These are phyloP conservation scores for Dalbergia oliveri DNA, from an alignment of 306 rosid genomes.

Conservation along the genomic window DNA sequence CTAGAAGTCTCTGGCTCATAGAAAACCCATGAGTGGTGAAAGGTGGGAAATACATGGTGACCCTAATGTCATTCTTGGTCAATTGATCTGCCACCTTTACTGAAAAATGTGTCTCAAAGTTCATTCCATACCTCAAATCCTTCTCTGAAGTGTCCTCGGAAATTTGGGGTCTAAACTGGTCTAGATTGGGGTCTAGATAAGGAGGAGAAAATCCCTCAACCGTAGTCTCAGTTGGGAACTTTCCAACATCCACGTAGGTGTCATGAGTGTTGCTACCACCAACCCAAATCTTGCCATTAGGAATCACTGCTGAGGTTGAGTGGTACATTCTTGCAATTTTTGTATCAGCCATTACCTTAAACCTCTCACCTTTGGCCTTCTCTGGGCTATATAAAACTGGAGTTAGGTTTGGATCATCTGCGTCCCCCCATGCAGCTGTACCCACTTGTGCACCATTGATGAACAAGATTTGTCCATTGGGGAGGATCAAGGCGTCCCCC, in stretches of 20 bases:
- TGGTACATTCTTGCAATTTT: constrained; percentile 86
- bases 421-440: constrained; percentile 81
- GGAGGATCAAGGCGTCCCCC: constrained; percentile 79
- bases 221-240: constrained; percentile 78
- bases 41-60: constrained; percentile 77
- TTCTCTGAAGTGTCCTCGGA: not conserved
- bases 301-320: constrained; percentile 74
- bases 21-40: constrained; percentile 92
- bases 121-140: constrained; percentile 32
- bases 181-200: constrained; percentile 55
- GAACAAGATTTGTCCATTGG: constrained; percentile 74
- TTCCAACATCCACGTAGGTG: constrained; percentile 55
- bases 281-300: constrained; percentile 70
- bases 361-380: constrained; percentile 45
- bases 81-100: not conserved
- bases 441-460: constrained; percentile 81
- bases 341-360: constrained; percentile 42
- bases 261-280: constrained; percentile 87
- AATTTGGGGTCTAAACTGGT: constrained; percentile 50
- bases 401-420: constrained; percentile 66
- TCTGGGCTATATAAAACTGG: constrained; percentile 68
- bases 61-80: constrained; percentile 47
- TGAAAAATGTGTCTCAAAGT: constrained; percentile 41
- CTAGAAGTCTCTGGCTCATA: constrained; percentile 75
- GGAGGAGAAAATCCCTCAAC: constrained; percentile 82